Base-by-base conservation (phyloP, 1,139 yeast species). In the Zygosaccharomyces pseudobailii region DNA sequence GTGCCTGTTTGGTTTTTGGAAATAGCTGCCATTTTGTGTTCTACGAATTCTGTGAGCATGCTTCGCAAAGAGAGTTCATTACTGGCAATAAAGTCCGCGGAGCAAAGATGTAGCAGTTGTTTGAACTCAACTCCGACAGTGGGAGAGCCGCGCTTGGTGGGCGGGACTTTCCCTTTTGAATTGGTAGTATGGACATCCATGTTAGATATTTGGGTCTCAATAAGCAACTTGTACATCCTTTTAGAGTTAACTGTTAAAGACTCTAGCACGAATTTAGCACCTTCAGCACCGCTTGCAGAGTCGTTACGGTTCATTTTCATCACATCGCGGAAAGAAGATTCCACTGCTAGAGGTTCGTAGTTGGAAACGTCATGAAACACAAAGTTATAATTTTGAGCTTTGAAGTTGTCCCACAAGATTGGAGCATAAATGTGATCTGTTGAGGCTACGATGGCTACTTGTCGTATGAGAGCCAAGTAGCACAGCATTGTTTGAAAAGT, bases 341-440 rank as follows among this genome's bases (percentile, higher is more conserved):
- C 98, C 0, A 78, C 75, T 0, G 73, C 63, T 61, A 85, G 86
- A 3, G 87, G 79, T 36, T 76, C 76, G 66, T 75, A 90, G 0
- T 92, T 89, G 2, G 97, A 84, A 17, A 84, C 63, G 55, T 89
- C 87, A 62, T 92, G 97, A 87, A 92, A 92, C 1, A 87, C 70
- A 58, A 88, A 90, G 56, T 83, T 84, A 69, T 78, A 84, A 53
- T 81, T 78, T 21, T 84, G 76, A 35, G 80, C 66, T 53, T 82
- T 77, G 46, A 80, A 79, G 48, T 86, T 82, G 59, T 90, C 95
- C 96, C 96, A 92, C 40, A 92, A 69, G 20, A 89, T 61, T 0
- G 97, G 92, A 0, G 92, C 82, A 56, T 87, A 84, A 33, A 90
- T 71, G 60, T 88, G 84, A 61, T 92, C 97, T 0, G 82, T 72